Evolutionary conservation across 2,329 filamentous ascomycete genomes (phyloP).

Genomic region (Didymella arachidicola): DNA sequence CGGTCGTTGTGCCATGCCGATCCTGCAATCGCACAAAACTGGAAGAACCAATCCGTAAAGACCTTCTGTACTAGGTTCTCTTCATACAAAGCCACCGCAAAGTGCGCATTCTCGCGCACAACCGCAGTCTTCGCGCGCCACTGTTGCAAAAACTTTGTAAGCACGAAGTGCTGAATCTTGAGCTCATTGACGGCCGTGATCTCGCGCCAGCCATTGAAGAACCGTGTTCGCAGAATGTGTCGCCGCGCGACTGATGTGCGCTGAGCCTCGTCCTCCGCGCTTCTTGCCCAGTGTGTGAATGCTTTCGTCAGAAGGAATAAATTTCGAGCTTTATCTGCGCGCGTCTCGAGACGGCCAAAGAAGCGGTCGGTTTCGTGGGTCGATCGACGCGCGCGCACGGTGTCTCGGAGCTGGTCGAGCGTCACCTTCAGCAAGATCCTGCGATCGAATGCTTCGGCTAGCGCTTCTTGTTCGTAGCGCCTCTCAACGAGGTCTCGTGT

Average conservation of each 20-base stretch:
- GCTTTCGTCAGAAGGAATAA: slow-evolving; percentile 70
- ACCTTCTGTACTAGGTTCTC: slow-evolving; percentile 43
- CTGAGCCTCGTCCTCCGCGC: slow-evolving; percentile 69
- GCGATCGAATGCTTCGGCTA: slow-evolving; percentile 59
- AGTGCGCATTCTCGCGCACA: slow-evolving; percentile 46
- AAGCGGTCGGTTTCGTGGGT: slow-evolving; percentile 60
- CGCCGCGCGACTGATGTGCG: slow-evolving; percentile 72
- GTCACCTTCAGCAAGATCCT: slow-evolving; percentile 61
- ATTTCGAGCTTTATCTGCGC: slow-evolving; percentile 70
- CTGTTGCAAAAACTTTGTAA: slow-evolving; percentile 62
- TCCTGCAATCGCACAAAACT: slow-evolving; percentile 47
- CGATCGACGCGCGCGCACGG: slow-evolving; percentile 49
- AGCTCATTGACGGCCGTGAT: slow-evolving; percentile 68
- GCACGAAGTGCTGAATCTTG: slow-evolving; percentile 60
- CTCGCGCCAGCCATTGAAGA: slow-evolving; percentile 73
- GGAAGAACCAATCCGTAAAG: slow-evolving; percentile 51
- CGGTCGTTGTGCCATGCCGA: slow-evolving; percentile 42
- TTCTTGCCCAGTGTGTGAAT: slow-evolving; percentile 73
- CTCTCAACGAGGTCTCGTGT: slow-evolving; percentile 43
- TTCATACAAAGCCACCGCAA: slow-evolving; percentile 42
- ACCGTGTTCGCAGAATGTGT: slow-evolving; percentile 73
- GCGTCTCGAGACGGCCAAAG: slow-evolving; percentile 64
- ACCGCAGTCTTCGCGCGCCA: slow-evolving; percentile 59
- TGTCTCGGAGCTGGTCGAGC: slow-evolving; percentile 53
- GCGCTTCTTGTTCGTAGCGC: slow-evolving; percentile 36